Evolutionary conservation across 176 grass and related monocot genomes (phyloP).

Genomic region (Chloris gayana): DNA sequence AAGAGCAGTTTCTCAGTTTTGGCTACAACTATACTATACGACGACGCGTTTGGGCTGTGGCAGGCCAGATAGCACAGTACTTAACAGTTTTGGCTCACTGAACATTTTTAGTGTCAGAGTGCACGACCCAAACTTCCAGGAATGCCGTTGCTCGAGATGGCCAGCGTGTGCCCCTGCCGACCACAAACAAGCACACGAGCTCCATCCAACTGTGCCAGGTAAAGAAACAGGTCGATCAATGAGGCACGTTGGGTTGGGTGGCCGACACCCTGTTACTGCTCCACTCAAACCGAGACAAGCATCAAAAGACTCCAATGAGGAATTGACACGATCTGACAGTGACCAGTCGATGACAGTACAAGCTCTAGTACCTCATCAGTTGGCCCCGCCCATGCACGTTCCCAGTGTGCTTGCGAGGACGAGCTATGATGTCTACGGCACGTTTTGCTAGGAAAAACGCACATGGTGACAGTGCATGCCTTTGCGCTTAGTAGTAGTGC

Average conservation of each 20-base stretch:
- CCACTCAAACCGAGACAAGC: background rate
- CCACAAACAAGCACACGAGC: too few species aligned
- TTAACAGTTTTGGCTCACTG: background rate
- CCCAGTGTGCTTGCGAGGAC: background rate
- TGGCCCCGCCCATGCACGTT: too few species aligned
- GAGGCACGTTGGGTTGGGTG: background rate
- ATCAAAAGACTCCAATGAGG: background rate
- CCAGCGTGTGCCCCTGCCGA: background rate
- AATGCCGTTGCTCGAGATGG: too few species aligned
- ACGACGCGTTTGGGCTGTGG: background rate
- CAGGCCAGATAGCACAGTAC: background rate
- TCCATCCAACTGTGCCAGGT: background rate
- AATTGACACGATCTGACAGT: too few species aligned
- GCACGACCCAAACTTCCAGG: background rate
- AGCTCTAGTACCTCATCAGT: too few species aligned
- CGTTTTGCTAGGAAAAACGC: background rate
- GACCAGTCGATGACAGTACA: too few species aligned
- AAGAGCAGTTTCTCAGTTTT: too few species aligned
- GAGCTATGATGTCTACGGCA: background rate
- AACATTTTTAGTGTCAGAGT: too few species aligned
- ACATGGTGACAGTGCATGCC: background rate
- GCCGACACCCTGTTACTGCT: background rate
- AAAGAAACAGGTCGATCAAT: background rate
- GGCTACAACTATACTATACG: too few species aligned
- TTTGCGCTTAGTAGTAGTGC: too few species aligned